Percentiles rank a stretch among this genome's conserved stretches.
Conservation (phyloP, 805 yeast genomes). For the Yamadazyma tumulicola region DNA sequence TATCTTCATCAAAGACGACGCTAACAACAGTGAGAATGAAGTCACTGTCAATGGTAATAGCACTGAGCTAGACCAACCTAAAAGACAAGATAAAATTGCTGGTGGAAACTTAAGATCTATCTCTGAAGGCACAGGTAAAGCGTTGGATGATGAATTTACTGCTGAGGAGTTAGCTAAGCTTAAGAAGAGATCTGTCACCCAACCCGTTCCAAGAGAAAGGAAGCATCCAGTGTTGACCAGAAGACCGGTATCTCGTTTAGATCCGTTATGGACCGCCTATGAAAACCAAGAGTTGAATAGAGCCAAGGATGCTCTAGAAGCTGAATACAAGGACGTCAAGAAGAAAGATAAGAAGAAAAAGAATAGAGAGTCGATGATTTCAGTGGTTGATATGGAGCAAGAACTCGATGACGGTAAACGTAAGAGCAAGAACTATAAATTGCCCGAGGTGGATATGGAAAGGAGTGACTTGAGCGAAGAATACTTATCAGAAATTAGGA, state of each 20-base stretch:
- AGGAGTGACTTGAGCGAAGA: conserved; percentile 39
- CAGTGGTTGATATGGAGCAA: conserved; percentile 20
- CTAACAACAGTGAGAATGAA: conserved; percentile 25
- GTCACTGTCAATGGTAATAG: conserved; percentile 24
- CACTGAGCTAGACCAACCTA: conserved; percentile 31
- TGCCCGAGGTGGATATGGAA: conserved; percentile 36
- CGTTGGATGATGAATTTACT: conserved; percentile 34
- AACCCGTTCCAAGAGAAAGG: conserved; percentile 32
- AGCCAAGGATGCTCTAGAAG: conserved; percentile 41
- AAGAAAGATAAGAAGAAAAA: conserved; percentile 13
- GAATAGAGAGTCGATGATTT: conserved; percentile 34
- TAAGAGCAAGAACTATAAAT: conserved; percentile 20
- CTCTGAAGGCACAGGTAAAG: conserved; percentile 29
- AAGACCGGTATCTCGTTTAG: conserved; percentile 54
- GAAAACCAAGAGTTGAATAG: conserved; percentile 44
- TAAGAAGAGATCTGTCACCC: conserved; percentile 47
- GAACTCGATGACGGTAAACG: conserved; percentile 8
- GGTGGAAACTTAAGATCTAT: conserved; percentile 27
- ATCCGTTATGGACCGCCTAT: conserved; percentile 53
- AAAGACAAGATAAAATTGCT: conserved; percentile 28
- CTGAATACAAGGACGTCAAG: conserved; percentile 23
- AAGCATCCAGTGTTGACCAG: conserved; percentile 42
- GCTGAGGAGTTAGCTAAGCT: conserved; percentile 41
- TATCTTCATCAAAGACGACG: conserved; percentile 35
- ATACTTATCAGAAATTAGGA: conserved; percentile 42